Percentiles rank a stretch among this genome's conserved stretches.
Evolutionary conservation across 1,284 basidiomycete genomes (phyloP).

Genomic region (Tilletia walkeri): DNA sequence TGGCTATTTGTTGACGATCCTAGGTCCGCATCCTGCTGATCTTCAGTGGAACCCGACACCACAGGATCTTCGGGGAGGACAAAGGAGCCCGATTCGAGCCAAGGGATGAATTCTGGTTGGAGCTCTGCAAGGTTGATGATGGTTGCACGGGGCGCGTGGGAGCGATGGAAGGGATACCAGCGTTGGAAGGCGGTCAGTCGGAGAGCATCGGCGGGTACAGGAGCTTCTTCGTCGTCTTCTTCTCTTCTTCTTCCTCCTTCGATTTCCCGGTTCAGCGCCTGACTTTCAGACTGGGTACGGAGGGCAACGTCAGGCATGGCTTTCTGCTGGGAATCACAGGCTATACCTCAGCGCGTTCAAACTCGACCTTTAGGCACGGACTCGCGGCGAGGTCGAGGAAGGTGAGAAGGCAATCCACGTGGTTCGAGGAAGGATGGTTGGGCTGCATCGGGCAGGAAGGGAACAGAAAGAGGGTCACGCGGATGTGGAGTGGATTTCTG

Average conservation of each 20-base stretch:
- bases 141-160: conserved; percentile 72
- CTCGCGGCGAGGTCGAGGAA: too few relatives aligned
- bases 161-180: conserved; percentile 78
- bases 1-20: neutral
- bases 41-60: neutral
- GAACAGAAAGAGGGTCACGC: too few relatives aligned
- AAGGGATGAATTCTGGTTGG: conserved; percentile 67
- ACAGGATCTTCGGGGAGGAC: conserved; percentile 68
- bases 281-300: neutral
- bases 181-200: conserved; percentile 68
- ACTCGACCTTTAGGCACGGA: too few relatives aligned
- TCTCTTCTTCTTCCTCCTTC: conserved; percentile 53
- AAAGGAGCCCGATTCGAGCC: conserved; percentile 75
- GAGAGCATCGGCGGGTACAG: conserved; percentile 57
- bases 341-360: too few relatives aligned
- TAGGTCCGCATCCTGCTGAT: neutral
- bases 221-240: conserved; percentile 60
- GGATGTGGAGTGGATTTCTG: too few relatives aligned
- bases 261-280: neutral
- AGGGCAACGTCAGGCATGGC: conserved; percentile 6
- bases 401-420: too few relatives aligned
- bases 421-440: too few relatives aligned
- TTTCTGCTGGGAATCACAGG: neutral
- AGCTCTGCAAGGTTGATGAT: conserved; percentile 69
- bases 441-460: too few relatives aligned